Percentiles rank a stretch among this genome's conserved stretches.
Conservation (phyloP, 371 early-diverging fungal species). For the Lichtheimia ramosa region DNA sequence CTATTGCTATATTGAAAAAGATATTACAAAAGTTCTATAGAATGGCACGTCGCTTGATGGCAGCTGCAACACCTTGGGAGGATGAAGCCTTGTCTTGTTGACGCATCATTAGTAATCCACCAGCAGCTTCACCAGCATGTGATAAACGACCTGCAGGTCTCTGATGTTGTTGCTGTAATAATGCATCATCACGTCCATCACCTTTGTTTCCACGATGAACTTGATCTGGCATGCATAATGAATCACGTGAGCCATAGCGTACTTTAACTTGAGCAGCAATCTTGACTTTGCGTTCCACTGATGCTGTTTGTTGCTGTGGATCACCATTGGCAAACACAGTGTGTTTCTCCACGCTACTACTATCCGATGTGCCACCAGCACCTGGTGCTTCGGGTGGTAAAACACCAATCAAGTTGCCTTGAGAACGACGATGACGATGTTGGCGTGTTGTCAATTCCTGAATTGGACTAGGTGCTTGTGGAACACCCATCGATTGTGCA, state of each 20-base stretch:
- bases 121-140: slow-evolving; percentile 46
- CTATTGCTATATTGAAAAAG: too few species aligned
- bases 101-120: slow-evolving; percentile 48
- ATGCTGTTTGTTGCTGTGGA: not conserved
- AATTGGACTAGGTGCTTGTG: slow-evolving; percentile 2
- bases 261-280: slow-evolving; percentile 38
- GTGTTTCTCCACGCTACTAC: slow-evolving; percentile 16
- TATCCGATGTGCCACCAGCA: slow-evolving; percentile 3
- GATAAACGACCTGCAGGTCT: slow-evolving; percentile 14
- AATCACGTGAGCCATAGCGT: slow-evolving; percentile 38
- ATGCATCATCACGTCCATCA: slow-evolving; percentile 3
- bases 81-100: slow-evolving; percentile 12
- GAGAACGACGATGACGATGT: slow-evolving; percentile 1
- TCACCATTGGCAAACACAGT: slow-evolving; percentile 1
- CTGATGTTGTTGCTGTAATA: not conserved
- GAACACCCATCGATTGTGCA: not conserved
- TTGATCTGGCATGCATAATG: slow-evolving; percentile 26
- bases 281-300: slow-evolving; percentile 28
- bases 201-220: slow-evolving; percentile 18
- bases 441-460: slow-evolving; percentile 2
- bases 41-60: not conserved
- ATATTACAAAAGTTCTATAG: too few species aligned
- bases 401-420: not conserved
- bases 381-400: not conserved
- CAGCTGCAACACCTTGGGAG: not conserved